Base-by-base conservation (phyloP, 164 flowering plant species). In the Dillenia suffruticosa region DNA sequence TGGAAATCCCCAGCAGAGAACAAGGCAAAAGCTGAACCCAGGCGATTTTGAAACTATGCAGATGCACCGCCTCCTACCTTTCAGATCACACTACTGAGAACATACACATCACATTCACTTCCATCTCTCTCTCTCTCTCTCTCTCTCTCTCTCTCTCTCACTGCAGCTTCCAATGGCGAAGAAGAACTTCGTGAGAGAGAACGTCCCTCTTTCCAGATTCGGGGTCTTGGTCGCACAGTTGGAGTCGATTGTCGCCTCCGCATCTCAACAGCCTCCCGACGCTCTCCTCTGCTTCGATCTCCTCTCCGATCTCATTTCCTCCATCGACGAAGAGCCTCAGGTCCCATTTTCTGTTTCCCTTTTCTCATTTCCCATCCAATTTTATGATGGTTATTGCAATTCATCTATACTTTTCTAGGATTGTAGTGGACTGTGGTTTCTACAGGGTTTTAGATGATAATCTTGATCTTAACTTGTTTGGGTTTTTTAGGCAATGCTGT, bases 251-350 rank as follows among this genome's bases (percentile, higher is more conserved):
- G 99, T 82, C 4, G 96, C 96, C 47, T 89, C 99, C 56, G 88
- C 97, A 9, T 66, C 82, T 50, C 97, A 89, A 67, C 84, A 94
- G 62, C 72, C 89, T 48, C 99, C 96, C 8, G 99, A 94, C 44
- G 76, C 96, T 15, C 79, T 94, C 11, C 89, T 94, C 65, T 94
- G 93, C 76, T 94, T 94, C 80, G 99, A 94, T 81, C 92, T 94
- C 71, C 89, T 94, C 48, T 94, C 99, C 57, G 97, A 91, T 82
- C 99, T 94, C 72, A 77, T 89, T 51, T 79, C 93, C 63, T 84
- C 86, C 74, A 78, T 94, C 46, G 89, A 85, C 26, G 97, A 94
- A 47, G 97, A 94, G 72, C 90, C 99, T 2, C 86, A 87, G 95
- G 99, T 81, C n/a, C 13, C 46, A 26, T 59, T 44, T 58, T 52